These are phyloP conservation scores for Skeletonema costatum DNA, from an alignment of 108 stramenopile species.

Conservation along the genomic window DNA sequence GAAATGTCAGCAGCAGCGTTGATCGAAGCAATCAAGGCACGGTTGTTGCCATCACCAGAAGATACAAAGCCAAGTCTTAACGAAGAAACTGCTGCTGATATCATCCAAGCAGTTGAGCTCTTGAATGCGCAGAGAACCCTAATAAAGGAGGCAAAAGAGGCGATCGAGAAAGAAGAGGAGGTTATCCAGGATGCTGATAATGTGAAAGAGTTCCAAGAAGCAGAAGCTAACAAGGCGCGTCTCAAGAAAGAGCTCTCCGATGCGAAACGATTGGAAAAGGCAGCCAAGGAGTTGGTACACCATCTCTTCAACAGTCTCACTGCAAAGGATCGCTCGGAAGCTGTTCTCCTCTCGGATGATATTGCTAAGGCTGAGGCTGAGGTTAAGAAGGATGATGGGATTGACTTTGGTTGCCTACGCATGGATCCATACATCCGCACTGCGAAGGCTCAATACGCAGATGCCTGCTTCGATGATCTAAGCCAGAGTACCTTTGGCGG, in stretches of 20 bases:
- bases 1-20: too few species aligned
- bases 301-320: background rate
- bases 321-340: background rate
- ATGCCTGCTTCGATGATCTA: background rate
- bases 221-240: background rate
- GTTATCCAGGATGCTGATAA: background rate
- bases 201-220: background rate
- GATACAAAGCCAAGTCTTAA: background rate
- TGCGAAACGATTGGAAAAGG: background rate
- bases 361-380: background rate
- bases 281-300: background rate
- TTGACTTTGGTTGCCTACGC: background rate
- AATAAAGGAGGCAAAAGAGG: background rate
- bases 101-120: background rate
- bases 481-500: too few species aligned
- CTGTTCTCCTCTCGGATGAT: background rate
- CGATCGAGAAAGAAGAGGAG: background rate
- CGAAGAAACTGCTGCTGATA: background rate
- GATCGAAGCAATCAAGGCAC: too few species aligned
- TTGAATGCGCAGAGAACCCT: background rate
- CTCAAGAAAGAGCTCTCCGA: background rate
- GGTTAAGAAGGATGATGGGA: background rate
- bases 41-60: background rate
- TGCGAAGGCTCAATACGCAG: background rate
- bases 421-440: background rate